These are phyloP conservation scores for Monilinia fructigena DNA, from an alignment of 2,329 filamentous ascomycete species.

Conservation along the genomic window DNA sequence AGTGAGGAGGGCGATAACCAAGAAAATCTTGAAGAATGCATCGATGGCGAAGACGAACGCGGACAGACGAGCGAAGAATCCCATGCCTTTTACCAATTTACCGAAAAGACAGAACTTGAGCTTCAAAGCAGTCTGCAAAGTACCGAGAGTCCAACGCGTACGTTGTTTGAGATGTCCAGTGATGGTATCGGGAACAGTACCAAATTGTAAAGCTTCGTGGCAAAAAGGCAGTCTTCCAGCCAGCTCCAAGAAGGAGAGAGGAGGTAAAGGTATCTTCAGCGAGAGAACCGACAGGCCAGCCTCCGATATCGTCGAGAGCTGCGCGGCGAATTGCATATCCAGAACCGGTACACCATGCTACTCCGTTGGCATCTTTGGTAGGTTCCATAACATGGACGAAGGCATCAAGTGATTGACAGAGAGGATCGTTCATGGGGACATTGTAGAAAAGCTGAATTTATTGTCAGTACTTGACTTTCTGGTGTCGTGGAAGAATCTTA, in stretches of 20 bases:
- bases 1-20: conserved; percentile 55
- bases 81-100: conserved; percentile 53
- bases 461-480: conserved; percentile 5
- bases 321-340: conserved; percentile 59
- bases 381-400: conserved; percentile 55
- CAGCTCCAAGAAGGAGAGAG: conserved; percentile 56
- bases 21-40: conserved; percentile 55
- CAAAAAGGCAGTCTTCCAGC: conserved; percentile 62
- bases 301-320: conserved; percentile 60
- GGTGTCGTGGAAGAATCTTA: accelerated
- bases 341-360: conserved; percentile 65
- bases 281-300: conserved; percentile 59
- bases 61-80: conserved; percentile 55
- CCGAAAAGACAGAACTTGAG: conserved; percentile 60
- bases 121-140: conserved; percentile 57
- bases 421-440: conserved; percentile 56
- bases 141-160: conserved; percentile 47
- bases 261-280: conserved; percentile 62
- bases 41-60: conserved; percentile 57
- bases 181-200: conserved; percentile 57
- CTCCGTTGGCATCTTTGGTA: conserved; percentile 47
- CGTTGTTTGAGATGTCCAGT: conserved; percentile 56
- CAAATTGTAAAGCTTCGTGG: conserved; percentile 59
- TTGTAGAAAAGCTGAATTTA: conserved; percentile 57
- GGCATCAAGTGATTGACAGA: conserved; percentile 55